phyloP scores from a whole-genome alignment of 805 yeast genomes.

The Kuraishia ogatae region DNA sequence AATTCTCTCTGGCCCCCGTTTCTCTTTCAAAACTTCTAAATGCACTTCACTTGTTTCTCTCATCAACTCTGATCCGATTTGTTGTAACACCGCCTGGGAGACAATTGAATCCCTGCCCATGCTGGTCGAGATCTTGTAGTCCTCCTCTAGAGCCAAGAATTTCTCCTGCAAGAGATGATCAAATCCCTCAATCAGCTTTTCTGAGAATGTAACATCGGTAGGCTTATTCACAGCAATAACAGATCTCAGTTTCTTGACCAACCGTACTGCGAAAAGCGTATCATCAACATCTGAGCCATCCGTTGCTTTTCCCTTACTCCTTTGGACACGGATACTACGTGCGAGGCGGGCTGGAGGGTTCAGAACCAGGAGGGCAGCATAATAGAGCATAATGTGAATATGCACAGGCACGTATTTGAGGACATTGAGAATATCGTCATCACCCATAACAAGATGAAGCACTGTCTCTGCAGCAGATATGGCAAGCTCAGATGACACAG shows the following conservation, averaged over 20 bases:
- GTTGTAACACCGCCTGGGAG: constrained; percentile 2
- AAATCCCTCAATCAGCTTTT: constrained; percentile 26
- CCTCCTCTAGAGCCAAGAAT: constrained; percentile 14
- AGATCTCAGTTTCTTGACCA: constrained; percentile 34
- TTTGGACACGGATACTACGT: background rate
- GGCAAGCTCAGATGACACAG: constrained; percentile 37
- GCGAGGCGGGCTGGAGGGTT: constrained; percentile 31
- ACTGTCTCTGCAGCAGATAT: constrained; percentile 56
- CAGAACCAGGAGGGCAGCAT: constrained; percentile 49
- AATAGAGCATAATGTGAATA: constrained; percentile 62
- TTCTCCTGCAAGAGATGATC: constrained; percentile 19
- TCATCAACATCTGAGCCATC: constrained; percentile 17
- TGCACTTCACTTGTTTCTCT: constrained; percentile 4
- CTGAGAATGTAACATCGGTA: constrained; percentile 43
- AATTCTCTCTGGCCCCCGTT: constrained; percentile 19
- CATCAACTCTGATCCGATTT: background rate
- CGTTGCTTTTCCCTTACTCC: constrained; percentile 10
- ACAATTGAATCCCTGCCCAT: constrained; percentile 10
- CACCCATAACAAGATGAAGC: constrained; percentile 47
- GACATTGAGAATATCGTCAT: constrained; percentile 46
- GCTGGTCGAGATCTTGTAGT: constrained; percentile 6
- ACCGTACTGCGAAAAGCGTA: constrained; percentile 26
- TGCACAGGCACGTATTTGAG: constrained; percentile 64
- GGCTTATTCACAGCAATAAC: constrained; percentile 38
- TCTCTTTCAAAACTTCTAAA: constrained; percentile 4